phyloP scores from a whole-genome alignment of 1,284 basidiomycete species.

The Trametes pubescens region DNA sequence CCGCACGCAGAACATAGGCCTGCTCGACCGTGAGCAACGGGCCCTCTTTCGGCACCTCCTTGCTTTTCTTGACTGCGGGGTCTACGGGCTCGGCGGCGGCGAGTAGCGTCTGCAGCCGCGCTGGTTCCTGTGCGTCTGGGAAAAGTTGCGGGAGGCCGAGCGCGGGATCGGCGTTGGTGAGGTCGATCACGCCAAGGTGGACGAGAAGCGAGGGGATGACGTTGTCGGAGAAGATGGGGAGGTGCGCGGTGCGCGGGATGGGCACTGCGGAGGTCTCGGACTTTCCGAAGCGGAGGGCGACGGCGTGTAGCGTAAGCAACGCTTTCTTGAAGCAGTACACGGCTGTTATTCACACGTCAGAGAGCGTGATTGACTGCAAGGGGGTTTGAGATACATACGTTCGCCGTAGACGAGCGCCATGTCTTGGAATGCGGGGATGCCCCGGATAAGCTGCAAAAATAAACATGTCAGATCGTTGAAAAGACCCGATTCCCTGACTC shows the following conservation, averaged over 20 bases:
- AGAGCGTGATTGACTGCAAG: background rate
- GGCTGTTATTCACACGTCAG: slow-evolving; percentile 49
- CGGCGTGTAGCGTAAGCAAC: slow-evolving; percentile 79
- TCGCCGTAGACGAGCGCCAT: slow-evolving; percentile 68
- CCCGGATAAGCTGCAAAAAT: slow-evolving; percentile 65
- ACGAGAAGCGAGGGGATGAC: slow-evolving; percentile 86
- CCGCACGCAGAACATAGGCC: slow-evolving; percentile 81
- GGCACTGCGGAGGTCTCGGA: slow-evolving; percentile 60
- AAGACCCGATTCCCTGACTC: slow-evolving; percentile 14
- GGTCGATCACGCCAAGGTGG: slow-evolving; percentile 77
- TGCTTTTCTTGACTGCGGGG: slow-evolving; percentile 27
- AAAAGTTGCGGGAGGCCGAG: slow-evolving; percentile 54
- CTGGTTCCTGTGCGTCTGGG: slow-evolving; percentile 50
- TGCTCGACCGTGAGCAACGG: slow-evolving; percentile 67
- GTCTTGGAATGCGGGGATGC: slow-evolving; percentile 81
- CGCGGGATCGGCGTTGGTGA: slow-evolving; percentile 53
- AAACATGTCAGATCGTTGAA: slow-evolving; percentile 16
- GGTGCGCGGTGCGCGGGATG: slow-evolving; percentile 61
- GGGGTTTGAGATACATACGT: slow-evolving; percentile 54
- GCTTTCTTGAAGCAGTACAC: slow-evolving; percentile 92
- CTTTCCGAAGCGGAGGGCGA: slow-evolving; percentile 69
- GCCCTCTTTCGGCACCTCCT: slow-evolving; percentile 60
- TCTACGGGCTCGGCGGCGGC: slow-evolving; percentile 31
- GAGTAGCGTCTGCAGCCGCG: slow-evolving; percentile 52
- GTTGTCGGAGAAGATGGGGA: slow-evolving; percentile 88